A percentile compares a stretch with the other conserved stretches of the same genome.
These are phyloP conservation scores for Neurospora sp. DNA, from an alignment of 495 filamentous ascomycete genomes.

Conservation along the genomic window DNA sequence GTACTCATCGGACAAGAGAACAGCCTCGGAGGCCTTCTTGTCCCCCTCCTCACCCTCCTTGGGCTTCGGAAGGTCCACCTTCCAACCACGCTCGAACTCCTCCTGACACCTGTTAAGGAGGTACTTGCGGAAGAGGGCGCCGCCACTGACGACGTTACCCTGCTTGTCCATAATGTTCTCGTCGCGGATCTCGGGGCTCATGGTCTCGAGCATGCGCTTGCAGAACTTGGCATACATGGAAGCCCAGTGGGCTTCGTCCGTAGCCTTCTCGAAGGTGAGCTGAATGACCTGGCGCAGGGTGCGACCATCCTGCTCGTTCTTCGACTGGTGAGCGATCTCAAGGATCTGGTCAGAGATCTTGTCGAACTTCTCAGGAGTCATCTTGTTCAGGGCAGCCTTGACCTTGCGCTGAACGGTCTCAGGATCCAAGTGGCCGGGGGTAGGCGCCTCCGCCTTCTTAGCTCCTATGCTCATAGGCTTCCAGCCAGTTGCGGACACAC, in stretches of 20 bases:
- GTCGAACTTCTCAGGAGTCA: conserved; percentile 99
- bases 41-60: conserved; percentile 52
- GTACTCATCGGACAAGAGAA: conserved; percentile 92
- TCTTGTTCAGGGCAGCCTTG: conserved; percentile 97
- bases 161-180: conserved; percentile 83
- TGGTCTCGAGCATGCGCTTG: conserved; percentile 89
- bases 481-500: conserved; percentile 65
- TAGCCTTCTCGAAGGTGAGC: conserved; percentile 97
- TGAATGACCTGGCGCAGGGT: conserved; percentile 97
- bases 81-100: conserved; percentile 98
- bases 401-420: conserved; percentile 97
- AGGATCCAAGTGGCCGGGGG: conserved; percentile 59
- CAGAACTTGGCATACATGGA: conserved; percentile 99
- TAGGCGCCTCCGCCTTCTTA: conserved; percentile 22
- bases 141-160: conserved; percentile 79
- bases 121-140: conserved; percentile 94
- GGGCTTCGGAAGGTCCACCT: conserved; percentile 73
- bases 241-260: conserved; percentile 97
- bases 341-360: conserved; percentile 90
- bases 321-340: conserved; percentile 85
- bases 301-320: conserved; percentile 87
- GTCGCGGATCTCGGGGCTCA: conserved; percentile 92
- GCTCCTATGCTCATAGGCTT: conserved; percentile 67
- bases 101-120: conserved; percentile 97
- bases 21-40: conserved; percentile 58